phyloP scores from a whole-genome alignment of 257 asterid genomes.

The Nicotiana paniculata region DNA sequence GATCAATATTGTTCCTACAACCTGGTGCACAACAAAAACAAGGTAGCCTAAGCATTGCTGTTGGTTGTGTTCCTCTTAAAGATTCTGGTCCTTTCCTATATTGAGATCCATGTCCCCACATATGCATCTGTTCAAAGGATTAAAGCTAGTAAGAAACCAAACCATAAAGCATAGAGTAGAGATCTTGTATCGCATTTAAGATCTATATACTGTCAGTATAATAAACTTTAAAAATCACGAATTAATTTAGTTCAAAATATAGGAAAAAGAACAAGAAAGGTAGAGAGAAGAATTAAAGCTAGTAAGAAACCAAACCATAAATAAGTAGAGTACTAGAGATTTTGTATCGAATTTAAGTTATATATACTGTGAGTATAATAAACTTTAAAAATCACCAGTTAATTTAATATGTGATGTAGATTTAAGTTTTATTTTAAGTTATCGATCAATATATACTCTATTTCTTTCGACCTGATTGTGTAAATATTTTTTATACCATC shows the following conservation, averaged over 20 bases:
- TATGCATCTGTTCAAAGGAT: conserved; percentile 28
- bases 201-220: not conserved
- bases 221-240: not conserved
- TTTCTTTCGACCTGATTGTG: not conserved
- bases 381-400: not conserved
- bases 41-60: conserved; percentile 45
- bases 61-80: conserved; percentile 42
- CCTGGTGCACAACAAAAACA: conserved; percentile 45
- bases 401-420: not conserved
- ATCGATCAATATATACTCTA: too few species aligned
- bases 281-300: not conserved
- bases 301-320: not conserved
- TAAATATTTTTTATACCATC: not conserved
- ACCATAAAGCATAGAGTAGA: not conserved
- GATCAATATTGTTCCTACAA: conserved; percentile 45
- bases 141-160: not conserved
- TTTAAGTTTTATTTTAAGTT: too few species aligned
- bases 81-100: conserved; percentile 47
- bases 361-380: not conserved
- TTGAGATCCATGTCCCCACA: conserved; percentile 57
- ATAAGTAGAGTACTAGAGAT: not conserved
- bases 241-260: not conserved
- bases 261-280: not conserved
- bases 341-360: not conserved
- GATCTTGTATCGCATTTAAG: not conserved